Conservation (phyloP, 208 protist genomes). For the Crithidia acanthocephali region DNA sequence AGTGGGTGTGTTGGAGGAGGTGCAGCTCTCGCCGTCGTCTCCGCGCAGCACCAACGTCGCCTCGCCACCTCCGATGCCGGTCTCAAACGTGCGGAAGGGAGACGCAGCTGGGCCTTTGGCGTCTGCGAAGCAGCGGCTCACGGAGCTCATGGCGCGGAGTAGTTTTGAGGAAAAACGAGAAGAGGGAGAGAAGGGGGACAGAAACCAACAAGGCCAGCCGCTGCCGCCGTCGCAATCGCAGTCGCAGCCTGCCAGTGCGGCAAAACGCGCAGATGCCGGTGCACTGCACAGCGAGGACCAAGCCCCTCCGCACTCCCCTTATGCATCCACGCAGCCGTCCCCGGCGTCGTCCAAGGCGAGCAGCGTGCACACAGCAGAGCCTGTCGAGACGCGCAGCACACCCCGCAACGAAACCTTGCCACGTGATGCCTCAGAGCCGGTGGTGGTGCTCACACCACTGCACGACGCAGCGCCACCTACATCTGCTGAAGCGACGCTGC, state of each 20-base stretch:
- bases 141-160: neutral
- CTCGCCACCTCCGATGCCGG: neutral
- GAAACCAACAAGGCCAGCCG: too few species aligned
- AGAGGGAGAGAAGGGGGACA: neutral
- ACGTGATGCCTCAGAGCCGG: neutral
- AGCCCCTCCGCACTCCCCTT: neutral
- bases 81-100: too few species aligned
- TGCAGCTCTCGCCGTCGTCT: slow-evolving; percentile 20
- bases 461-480: neutral
- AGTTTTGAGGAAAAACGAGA: neutral
- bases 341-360: slow-evolving; percentile 12
- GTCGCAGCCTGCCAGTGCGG: neutral
- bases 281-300: neutral
- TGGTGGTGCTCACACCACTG: slow-evolving; percentile 3
- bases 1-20: slow-evolving; percentile 8
- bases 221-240: too few species aligned
- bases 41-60: slow-evolving; percentile 11
- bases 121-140: neutral
- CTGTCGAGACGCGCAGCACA: too few species aligned
- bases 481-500: neutral
- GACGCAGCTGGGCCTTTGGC: neutral
- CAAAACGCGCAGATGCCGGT: neutral
- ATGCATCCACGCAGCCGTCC: neutral
- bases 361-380: slow-evolving; percentile 12
- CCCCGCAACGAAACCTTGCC: neutral